Evolutionary conservation across 1,139 yeast genomes (phyloP).

Genomic region (Kazachstania sp.): DNA sequence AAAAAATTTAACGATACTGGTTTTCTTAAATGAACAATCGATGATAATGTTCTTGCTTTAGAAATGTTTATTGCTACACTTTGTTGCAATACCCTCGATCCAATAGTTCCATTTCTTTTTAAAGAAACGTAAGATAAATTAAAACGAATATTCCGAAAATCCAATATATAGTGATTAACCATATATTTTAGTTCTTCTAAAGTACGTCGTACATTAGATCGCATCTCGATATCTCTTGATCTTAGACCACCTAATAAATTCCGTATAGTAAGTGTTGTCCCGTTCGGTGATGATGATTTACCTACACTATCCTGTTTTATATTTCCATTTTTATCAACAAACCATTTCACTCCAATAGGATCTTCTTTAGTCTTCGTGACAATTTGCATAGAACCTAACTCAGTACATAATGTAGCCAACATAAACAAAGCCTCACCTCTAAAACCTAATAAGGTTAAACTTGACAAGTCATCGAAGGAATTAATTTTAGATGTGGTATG

Average conservation of each 20-base stretch:
- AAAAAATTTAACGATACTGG: conserved; percentile 15
- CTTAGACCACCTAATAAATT: conserved; percentile 32
- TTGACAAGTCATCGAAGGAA: conserved; percentile 36
- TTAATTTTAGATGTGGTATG: conserved; percentile 56
- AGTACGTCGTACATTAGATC: conserved; percentile 23
- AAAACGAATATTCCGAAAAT: conserved; percentile 31
- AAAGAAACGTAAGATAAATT: conserved; percentile 16
- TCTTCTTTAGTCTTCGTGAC: conserved; percentile 31
- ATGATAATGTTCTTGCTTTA: conserved; percentile 14
- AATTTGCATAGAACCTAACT: conserved; percentile 29
- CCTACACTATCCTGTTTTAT: conserved; percentile 15
- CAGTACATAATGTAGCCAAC: conserved; percentile 40
- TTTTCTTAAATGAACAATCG: conserved; percentile 15
- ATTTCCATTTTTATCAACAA: conserved; percentile 29
- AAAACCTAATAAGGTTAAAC: conserved; percentile 48
- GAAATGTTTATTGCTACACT: conserved; percentile 18
- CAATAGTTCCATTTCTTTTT: conserved; percentile 14
- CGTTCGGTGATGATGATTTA: conserved; percentile 27
- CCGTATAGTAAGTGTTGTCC: conserved; percentile 33
- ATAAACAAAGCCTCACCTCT: conserved; percentile 65
- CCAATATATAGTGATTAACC: conserved; percentile 31
- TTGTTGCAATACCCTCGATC: conserved; percentile 14
- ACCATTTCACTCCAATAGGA: conserved; percentile 33
- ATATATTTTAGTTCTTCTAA: conserved; percentile 26
- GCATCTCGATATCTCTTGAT: conserved; percentile 32